Conservation (phyloP, 768 basidiomycete species). For the Suillus clintonianus region DNA sequence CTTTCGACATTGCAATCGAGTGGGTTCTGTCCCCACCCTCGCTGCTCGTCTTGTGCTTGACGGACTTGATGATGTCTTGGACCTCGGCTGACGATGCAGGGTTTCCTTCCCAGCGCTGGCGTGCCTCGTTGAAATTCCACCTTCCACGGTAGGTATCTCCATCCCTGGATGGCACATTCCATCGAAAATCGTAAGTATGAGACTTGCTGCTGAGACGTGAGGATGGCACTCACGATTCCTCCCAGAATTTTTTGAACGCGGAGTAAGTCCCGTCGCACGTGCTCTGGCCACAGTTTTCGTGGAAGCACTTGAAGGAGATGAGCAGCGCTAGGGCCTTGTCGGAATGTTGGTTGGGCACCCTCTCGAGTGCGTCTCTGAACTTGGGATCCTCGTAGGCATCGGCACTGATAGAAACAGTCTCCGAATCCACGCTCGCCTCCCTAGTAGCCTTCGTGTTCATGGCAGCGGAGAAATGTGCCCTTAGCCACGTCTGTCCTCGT, state of each 20-base stretch:
- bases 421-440: background rate
- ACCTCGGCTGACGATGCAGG: conserved; percentile 28
- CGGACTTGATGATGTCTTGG: conserved; percentile 21
- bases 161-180: conserved; percentile 9
- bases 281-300: conserved; percentile 2
- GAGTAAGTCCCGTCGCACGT: background rate
- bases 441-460: background rate
- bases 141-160: conserved; percentile 24
- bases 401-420: background rate
- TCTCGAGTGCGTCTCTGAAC: background rate
- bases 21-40: conserved; percentile 25
- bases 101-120: conserved; percentile 24
- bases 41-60: conserved; percentile 18
- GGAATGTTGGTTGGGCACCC: background rate
- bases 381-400: background rate
- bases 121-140: conserved; percentile 24
- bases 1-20: conserved; percentile 16
- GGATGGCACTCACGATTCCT: background rate
- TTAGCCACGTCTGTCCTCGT: no score
- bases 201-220: no score
- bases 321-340: background rate
- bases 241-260: background rate
- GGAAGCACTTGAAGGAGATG: conserved; percentile 1
- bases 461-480: background rate
- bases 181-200: no score